Base-by-base conservation (phyloP, 2,329 filamentous ascomycete species). In the Penicillium sp. region DNA sequence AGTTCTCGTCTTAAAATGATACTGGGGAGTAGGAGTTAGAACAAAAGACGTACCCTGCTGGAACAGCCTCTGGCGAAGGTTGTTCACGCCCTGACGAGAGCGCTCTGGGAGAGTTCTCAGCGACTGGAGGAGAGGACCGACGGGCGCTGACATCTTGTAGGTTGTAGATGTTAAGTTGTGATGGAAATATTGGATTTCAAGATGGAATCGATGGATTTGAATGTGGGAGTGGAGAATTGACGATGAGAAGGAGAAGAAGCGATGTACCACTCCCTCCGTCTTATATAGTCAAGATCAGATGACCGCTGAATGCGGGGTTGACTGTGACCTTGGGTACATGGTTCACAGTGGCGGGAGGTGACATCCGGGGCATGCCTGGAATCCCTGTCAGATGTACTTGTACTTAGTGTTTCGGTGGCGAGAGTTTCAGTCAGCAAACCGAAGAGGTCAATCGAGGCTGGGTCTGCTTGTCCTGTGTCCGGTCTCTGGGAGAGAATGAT, bases 51-150 rank as follows among this genome's bases (percentile, higher is more conserved):
- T 61, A 63, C 61, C 61, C 47, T 63, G 61, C 50, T 63, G 61
- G 61, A 62, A 63, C 15, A 63, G 56, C 36, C 61, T 52, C 27
- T 60, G 61, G 15, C 61, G 58, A 15, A 63, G 51, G 48, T 63
- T 60, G 27, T 52, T 63, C 46, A 63, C 29, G 20, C 61, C 61
- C 58, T 63, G 61, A 8, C 61, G 54, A 7, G 60, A 62, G 15
- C 61, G 61, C 26, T 52, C 61, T 37, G 61, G 61, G 27, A 63
- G 61, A 4, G 54, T 51, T n/a, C 52, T 17, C 15, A 63, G 58
- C 40, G 62, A 58, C 18, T 57, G 54, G 13, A 63, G 37, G 7
- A 63, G 49, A 50, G 60, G 58, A 21, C 61, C 61, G 30, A 59
- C 56, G 4, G 58, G 49, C 36, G 61, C 61, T n/a, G 61, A 62